Base-by-base conservation (phyloP, 2,329 filamentous ascomycete species). In the Penicillium glabrum region DNA sequence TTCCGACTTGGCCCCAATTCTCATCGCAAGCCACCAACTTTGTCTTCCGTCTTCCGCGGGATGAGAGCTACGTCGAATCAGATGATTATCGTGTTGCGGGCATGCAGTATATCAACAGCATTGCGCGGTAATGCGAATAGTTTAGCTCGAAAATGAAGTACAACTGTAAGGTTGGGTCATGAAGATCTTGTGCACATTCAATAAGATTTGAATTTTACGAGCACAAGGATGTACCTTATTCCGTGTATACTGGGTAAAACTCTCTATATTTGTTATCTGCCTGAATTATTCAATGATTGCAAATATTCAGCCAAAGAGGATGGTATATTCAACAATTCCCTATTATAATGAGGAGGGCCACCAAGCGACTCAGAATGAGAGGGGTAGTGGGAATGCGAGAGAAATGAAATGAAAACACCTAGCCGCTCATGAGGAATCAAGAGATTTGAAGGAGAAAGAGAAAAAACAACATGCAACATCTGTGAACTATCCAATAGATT, bases 81-180 rank as follows among this genome's bases (percentile, higher is more conserved):
- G 69, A 72, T 60, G 62, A 51, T 23, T 68, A 69, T 51, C 65
- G 68, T 16, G 57, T 26, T 7, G 59, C 61, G n/a, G 69, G 68
- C 2, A 70, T 71, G 31, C 51, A 58, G 8, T 68, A 63, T 57
- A 63, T 71, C 23, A 70, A 71, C 46, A 63, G 52, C 11, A 69
- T 71, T 57, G 54, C 56, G 16, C 57, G 69, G 23, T 71, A 41
- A 29, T 21, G 29, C 27, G 11, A 19, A 3, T 39, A 39, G 21
- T 10, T 1, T 19, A 39, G 14, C 7, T 19, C 4, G 7, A 9
- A 3, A 37, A 9, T n/a, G 9, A n/a, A 29, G 26, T 26, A 26
- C 26, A 26, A 26, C 8, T 8, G 7, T 8, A 26, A 26, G 26
- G 26, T 11, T 29, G 10, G 27, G 27, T 10, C 10, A 27, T 27